A percentile compares a stretch with the other conserved stretches of the same genome.
phyloP scores from a whole-genome alignment of 768 basidiomycete genomes.

The Boletellus sp. region DNA sequence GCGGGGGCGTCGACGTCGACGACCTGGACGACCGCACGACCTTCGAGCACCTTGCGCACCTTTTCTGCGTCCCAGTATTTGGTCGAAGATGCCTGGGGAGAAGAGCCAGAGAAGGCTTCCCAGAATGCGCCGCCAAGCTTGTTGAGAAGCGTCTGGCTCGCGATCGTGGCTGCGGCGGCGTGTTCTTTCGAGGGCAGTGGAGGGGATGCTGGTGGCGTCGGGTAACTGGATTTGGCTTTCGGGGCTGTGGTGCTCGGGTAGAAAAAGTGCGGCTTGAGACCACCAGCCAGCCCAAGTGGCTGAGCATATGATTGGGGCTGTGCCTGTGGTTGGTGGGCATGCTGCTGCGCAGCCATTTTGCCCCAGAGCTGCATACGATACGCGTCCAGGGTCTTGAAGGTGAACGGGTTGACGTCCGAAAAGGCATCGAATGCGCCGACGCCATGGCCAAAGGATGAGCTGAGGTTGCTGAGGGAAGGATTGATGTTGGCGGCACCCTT shows the following conservation, averaged over 20 bases:
- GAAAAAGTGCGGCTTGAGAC: conserved; percentile 39
- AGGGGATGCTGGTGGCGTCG: conserved; percentile 44
- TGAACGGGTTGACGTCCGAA: conserved; percentile 78
- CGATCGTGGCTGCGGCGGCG: conserved; percentile 55
- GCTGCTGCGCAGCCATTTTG: conserved; percentile 78
- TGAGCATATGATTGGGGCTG: conserved; percentile 17
- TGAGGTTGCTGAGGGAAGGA: conserved; percentile 29
- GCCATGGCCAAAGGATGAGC: conserved; percentile 20
- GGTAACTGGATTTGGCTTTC: conserved; percentile 28
- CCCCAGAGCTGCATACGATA: conserved; percentile 93
- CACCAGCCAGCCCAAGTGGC: conserved; percentile 38
- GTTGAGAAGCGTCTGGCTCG: conserved; percentile 69
- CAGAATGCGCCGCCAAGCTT: conserved; percentile 78
- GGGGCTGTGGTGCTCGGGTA: background rate
- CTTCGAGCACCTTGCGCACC: conserved; percentile 76
- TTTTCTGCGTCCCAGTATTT: conserved; percentile 69
- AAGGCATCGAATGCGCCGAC: conserved; percentile 67
- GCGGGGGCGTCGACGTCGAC: conserved; percentile 62
- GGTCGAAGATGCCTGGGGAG: conserved; percentile 17
- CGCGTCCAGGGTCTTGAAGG: conserved; percentile 81
- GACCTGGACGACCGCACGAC: conserved; percentile 73
- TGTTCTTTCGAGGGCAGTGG: conserved; percentile 31
- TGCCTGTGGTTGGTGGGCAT: conserved; percentile 38
- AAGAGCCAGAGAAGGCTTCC: conserved; percentile 76
- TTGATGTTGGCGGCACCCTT: conserved; percentile 30